Evolutionary conservation across 345 rosid genomes (phyloP), one percentile per base, ranked within the genome.

Genomic region (Microcos paniculata): DNA sequence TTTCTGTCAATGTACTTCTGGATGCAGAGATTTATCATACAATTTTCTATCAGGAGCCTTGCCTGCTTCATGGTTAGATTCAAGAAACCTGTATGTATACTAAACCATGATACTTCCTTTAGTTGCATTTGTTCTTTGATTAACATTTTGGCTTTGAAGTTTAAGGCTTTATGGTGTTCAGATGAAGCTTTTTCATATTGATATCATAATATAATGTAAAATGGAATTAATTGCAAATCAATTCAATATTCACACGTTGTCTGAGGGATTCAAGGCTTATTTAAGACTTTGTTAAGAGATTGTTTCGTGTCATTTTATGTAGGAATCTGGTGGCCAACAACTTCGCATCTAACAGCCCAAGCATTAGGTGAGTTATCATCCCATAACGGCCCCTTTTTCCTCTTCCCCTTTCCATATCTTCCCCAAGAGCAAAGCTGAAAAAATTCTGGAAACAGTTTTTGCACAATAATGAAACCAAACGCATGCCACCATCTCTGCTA

Each of bases 21-120:
- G 23, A 15, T 75, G 81, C 88, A 85, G 88, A 76, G 85, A 85
- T 71, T 67, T 85, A 61, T 85, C 88, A 10, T 80, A 76, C 78
- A 85, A 85, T 77, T 64, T 57, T 16, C 82, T 85, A 35, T 58
- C 76, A 19, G 85, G 85, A 74, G 48, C 43, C 26, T 76, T 85
- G 58, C 88, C 85, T n/a, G n/a, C n/a, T 8, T 63, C 82, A 11
- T 85, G 81, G 85, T 55, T 82, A 71, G 28, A 68, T 56, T 55
- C 72, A 61, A 43, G 45, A 69, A 8, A 64, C 18, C 73, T 85
- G 85, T 85, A 82, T 30, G 85, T 80, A 72, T 48, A n/a, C n/a
- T 6, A 13, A 51, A 51, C 61, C 52, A 26, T 21, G 40, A 13
- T 38, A 13, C 53, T 31, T 59, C 16, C 12, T 40, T 76, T 38